Evolutionary conservation across 805 yeast species (phyloP), one percentile per base, ranked within the genome.

Genomic region (Saccharomycopsis malanga): DNA sequence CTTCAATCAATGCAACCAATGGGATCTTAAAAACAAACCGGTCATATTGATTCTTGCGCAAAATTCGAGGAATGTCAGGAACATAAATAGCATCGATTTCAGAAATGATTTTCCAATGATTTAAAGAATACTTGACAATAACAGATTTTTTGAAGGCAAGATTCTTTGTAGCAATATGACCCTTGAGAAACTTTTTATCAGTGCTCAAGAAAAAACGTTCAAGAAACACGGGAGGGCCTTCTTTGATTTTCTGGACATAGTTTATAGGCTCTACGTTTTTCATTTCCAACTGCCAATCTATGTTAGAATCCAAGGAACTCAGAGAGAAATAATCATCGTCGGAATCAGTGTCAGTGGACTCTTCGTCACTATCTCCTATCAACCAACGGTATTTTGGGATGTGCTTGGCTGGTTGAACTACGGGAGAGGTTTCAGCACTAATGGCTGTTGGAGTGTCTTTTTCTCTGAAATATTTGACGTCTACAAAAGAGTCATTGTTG

Each of bases 151-250:
- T 72, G 63, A 70, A 89, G 9, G 82, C 70, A 3, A 86, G 45
- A 65, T 89, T 91, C 57, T 77, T 76, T 23, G 85, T 96, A 2
- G 91, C 85, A 39, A 89, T 69, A 45, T 79, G 80, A 1, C 96
- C 97, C 43, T 76, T 61, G 14, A 89, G 65, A 47, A 67, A 69
- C 49, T 72, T 71, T 54, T 75, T 74, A 53, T 82, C 86, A 6
- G 72, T 63, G 32, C 80, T 71, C 23, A 87, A 65, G 54, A 76
- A 76, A 3, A 82, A 61, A 42, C 77, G 67, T 54, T 87, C 95
- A 47, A 87, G 64, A 55, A 79, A 84, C 0, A 86, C 83, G n/a
- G 46, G 45, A 3, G 45, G 45, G 10, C 36, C 65, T 62, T 20
- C 37, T 4, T 35, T 29, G 27, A 48, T 10, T 4, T 27, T 39